Evolutionary conservation across 2,329 filamentous ascomycete species (phyloP).

Genomic region (Microcyclospora pomicola): DNA sequence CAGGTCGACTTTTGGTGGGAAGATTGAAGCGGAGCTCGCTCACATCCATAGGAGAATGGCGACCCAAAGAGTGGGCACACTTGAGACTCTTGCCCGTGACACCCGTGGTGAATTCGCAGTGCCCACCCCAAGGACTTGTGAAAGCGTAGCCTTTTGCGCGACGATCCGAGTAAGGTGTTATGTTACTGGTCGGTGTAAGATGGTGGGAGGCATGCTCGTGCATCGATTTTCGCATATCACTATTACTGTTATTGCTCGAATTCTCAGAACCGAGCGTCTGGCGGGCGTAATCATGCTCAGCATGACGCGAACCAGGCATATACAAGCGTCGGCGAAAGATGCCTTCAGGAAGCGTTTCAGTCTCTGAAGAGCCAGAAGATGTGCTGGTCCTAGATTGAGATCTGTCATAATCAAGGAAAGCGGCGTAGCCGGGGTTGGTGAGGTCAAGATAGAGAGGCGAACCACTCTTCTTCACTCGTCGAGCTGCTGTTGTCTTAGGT

Average conservation of each 20-base stretch:
- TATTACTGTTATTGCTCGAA: conserved; percentile 1
- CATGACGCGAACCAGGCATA: conserved; percentile 32
- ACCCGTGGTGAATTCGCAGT: conserved; percentile 73
- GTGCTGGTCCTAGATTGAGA: conserved; percentile 15
- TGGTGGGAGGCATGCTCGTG: conserved; percentile 2
- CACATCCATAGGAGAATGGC: conserved; percentile 35
- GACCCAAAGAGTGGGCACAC: conserved; percentile 13
- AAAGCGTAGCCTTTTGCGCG: conserved; percentile 59
- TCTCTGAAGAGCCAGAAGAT: conserved; percentile 11
- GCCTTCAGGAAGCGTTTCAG: conserved; percentile 17
- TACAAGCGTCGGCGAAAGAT: conserved; percentile 33
- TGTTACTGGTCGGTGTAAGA: not conserved
- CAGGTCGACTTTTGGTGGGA: conserved; percentile 32
- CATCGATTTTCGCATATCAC: conserved; percentile 1
- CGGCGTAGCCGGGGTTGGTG: conserved; percentile 45
- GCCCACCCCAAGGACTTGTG: conserved; percentile 71
- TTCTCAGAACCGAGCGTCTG: conserved; percentile 14
- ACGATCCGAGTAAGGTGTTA: conserved; percentile 23
- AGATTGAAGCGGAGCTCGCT: conserved; percentile 88
- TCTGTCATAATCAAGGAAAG: conserved; percentile 33
- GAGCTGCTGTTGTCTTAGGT: conserved; percentile 14
- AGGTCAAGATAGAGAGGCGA: conserved; percentile 40
- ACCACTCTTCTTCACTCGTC: conserved; percentile 24
- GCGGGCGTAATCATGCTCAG: conserved; percentile 28
- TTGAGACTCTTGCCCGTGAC: conserved; percentile 47